These are phyloP conservation scores for Cyphellophora europaea DNA, from an alignment of 2,329 filamentous ascomycete species.

Conservation along the genomic window DNA sequence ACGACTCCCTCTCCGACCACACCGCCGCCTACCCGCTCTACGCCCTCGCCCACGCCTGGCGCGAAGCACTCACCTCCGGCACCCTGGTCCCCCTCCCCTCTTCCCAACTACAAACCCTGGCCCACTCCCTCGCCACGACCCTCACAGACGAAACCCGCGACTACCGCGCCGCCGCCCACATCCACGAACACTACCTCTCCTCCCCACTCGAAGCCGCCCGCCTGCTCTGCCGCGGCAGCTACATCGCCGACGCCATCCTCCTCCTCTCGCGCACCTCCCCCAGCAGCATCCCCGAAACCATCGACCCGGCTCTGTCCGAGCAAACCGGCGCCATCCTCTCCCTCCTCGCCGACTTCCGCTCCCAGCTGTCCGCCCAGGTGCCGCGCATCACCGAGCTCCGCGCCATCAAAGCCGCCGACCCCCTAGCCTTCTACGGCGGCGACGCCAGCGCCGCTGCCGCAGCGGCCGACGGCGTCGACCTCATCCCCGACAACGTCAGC, in stretches of 20 bases:
- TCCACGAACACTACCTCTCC: conserved; percentile 71
- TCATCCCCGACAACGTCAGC: conserved; percentile 80
- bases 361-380: conserved; percentile 73
- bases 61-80: conserved; percentile 76
- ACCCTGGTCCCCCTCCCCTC: conserved; percentile 55
- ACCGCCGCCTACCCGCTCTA: conserved; percentile 71
- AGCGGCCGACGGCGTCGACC: conserved; percentile 48
- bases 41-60: conserved; percentile 78
- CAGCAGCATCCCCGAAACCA: conserved; percentile 55
- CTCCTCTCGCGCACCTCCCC: conserved; percentile 47
- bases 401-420: conserved; percentile 70
- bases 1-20: conserved; percentile 75
- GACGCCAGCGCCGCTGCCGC: conserved; percentile 58
- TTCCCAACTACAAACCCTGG: conserved; percentile 56
- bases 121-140: conserved; percentile 65
- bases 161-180: conserved; percentile 66
- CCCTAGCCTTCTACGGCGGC: conserved; percentile 80
- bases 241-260: conserved; percentile 78
- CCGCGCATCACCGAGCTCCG: conserved; percentile 78
- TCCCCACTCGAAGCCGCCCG: conserved; percentile 61
- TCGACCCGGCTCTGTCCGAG: conserved; percentile 74
- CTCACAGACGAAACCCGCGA: conserved; percentile 72
- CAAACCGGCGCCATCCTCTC: conserved; percentile 76
- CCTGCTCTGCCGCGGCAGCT: conserved; percentile 78
- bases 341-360: conserved; percentile 84